Evolutionary conservation across 78 protist species (phyloP).

Genomic region (Dictyostelium intermedium): DNA sequence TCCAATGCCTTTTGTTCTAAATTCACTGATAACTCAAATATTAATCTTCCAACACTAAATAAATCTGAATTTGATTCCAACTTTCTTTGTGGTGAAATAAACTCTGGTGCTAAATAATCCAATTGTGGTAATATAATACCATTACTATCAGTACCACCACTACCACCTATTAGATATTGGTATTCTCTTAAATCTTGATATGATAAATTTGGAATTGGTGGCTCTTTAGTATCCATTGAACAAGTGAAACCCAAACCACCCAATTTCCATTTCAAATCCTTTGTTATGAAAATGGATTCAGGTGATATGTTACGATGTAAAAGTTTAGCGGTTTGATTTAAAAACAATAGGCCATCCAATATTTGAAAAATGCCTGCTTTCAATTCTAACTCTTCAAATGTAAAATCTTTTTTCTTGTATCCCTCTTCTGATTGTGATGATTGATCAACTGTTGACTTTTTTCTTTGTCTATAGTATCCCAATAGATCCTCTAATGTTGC

Average conservation of each 20-base stretch:
- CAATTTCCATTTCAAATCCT: slow-evolving; percentile 49
- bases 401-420: slow-evolving; percentile 35
- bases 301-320: slow-evolving; percentile 64
- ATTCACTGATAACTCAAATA: slow-evolving; percentile 13
- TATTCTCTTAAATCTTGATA: slow-evolving; percentile 38
- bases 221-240: slow-evolving; percentile 32
- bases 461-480: background rate
- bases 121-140: slow-evolving; percentile 27
- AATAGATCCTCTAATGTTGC: slow-evolving; percentile 44
- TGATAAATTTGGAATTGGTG: slow-evolving; percentile 11
- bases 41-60: slow-evolving; percentile 39
- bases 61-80: slow-evolving; percentile 47
- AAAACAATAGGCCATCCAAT: slow-evolving; percentile 44
- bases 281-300: slow-evolving; percentile 58
- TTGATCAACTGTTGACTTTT: slow-evolving; percentile 21
- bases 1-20: background rate
- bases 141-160: background rate
- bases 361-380: slow-evolving; percentile 61
- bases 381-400: slow-evolving; percentile 67
- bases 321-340: slow-evolving; percentile 64
- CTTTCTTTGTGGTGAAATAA: background rate
- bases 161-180: background rate
- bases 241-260: slow-evolving; percentile 72
- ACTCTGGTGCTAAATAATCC: slow-evolving; percentile 58
- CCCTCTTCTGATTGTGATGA: slow-evolving; percentile 4